Evolutionary conservation across 495 filamentous ascomycete species (phyloP), one percentile per base, ranked within the genome.

Genomic region (Trichodelitschia bisporula): DNA sequence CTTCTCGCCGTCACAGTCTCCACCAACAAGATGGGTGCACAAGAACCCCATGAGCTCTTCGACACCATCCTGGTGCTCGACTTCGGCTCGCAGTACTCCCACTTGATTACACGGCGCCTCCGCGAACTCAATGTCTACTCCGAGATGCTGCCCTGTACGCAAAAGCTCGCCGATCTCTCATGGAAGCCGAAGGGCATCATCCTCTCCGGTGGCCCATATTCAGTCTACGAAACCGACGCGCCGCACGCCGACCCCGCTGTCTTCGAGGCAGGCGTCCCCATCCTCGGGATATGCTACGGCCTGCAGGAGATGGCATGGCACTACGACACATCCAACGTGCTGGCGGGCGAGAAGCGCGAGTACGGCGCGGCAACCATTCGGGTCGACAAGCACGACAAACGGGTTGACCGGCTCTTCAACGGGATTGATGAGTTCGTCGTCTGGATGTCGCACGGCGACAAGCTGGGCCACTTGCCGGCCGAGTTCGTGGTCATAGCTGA

Each of bases 111-210:
- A 2, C 61, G 79, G 19, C 68, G 77, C 28, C 61, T 89, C 10
- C 61, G 79, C 39, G 67, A 72, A 26, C 60, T 91, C 54, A 73
- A 77, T 58, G 63, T 95, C 48, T 92, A 75, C 59, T 66, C 66
- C 24, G 84, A 95, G 56, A 75, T 93, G 70, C 66, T 91, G 27
- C 83, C 82, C 18, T 93, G 84, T 57, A 93, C 79, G 32, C 66
- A 72, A 33, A 89, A 83, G 58, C 45, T 93, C 9, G 49, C 63
- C 4, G 77, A 89, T 28, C 62, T 95, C 9, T 39, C 56, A 15
- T 93, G 62, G 60, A 77, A 65, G 41, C 84, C 84, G 12, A 78
- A 76, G 48, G 82, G 80, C 42, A 62, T 80, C 37, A 71, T 77
- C 27, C 58, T 83, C 12, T 78, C 72, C 11, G 77, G 76, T 30